Evolutionary conservation across 306 rosid genomes (phyloP).

Genomic region (Cicer chorassanicum): DNA sequence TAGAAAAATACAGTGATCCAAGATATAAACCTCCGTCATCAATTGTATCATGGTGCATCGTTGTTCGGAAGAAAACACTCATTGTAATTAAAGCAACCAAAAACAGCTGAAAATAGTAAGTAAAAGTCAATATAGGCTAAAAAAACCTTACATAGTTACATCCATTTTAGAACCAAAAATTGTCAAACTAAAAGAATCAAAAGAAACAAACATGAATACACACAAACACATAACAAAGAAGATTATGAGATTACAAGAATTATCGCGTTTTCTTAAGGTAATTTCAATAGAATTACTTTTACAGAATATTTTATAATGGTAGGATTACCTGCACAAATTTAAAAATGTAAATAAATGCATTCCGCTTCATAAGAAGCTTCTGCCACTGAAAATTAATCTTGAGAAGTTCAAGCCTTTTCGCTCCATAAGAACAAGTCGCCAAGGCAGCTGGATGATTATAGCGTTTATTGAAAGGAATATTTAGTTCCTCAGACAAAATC

Average conservation of each 20-base stretch:
- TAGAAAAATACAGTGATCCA: conserved; percentile 94
- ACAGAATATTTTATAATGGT: neutral
- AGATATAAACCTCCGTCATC: conserved; percentile 91
- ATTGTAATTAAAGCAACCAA: conserved; percentile 91
- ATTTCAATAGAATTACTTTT: conserved; percentile 26
- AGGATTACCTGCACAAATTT: conserved; percentile 87
- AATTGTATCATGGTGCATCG: conserved; percentile 82
- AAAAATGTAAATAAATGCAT: conserved; percentile 90
- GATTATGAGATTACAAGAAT: neutral
- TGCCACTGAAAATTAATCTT: conserved; percentile 84
- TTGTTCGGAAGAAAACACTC: conserved; percentile 97
- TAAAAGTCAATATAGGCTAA: conserved; percentile 49
- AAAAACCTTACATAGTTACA: conserved; percentile 37
- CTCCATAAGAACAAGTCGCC: conserved; percentile 78
- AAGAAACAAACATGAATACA: conserved; percentile 15
- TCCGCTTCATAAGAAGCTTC: conserved; percentile 84
- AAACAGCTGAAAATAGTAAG: conserved; percentile 71
- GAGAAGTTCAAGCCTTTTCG: conserved; percentile 70
- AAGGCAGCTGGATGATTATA: conserved; percentile 92
- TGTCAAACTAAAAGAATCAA: conserved; percentile 1
- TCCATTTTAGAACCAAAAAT: conserved; percentile 26
- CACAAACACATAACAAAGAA: neutral
- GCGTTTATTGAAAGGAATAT: conserved; percentile 77
- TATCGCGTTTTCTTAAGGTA: conserved; percentile 11
- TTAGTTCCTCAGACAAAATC: conserved; percentile 70